These are phyloP conservation scores for Ormosia semicastrata DNA, from an alignment of 306 rosid species.

Conservation along the genomic window DNA sequence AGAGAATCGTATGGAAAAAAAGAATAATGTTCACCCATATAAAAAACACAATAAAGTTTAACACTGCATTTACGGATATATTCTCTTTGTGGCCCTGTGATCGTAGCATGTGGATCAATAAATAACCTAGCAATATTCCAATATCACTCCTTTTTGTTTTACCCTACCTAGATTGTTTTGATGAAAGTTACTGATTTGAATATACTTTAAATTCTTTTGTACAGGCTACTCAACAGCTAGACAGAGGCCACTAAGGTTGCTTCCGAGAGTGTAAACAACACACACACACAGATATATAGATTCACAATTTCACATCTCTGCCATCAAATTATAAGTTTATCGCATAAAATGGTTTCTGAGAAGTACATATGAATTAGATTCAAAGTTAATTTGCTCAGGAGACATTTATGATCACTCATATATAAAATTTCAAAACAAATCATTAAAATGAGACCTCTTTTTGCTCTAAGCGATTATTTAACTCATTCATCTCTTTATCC, in stretches of 20 bases:
- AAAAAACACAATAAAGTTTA: background rate
- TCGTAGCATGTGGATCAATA: background rate
- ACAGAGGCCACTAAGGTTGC: background rate
- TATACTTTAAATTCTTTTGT: background rate
- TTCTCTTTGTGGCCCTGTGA: background rate
- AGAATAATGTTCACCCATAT: background rate
- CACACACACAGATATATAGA: background rate
- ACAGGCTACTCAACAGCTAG: background rate
- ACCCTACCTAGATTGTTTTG: background rate
- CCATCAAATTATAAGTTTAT: background rate
- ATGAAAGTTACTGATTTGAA: background rate
- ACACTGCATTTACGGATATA: constrained; percentile 1
- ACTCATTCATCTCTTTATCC: constrained; percentile 76
- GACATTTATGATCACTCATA: background rate
- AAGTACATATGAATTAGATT: background rate
- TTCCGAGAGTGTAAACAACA: background rate
- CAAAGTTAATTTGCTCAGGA: background rate
- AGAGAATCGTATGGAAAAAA: constrained; percentile 1
- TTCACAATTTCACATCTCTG: background rate
- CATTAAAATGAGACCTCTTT: constrained; percentile 63
- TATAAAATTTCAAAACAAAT: constrained; percentile 2
- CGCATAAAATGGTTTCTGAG: background rate
- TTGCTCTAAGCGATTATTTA: constrained; percentile 73
- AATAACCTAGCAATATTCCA: constrained; percentile 13
- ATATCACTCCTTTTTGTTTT: background rate